Conservation (phyloP, 768 basidiomycete species). For the Leccinum pellstonianum region DNA sequence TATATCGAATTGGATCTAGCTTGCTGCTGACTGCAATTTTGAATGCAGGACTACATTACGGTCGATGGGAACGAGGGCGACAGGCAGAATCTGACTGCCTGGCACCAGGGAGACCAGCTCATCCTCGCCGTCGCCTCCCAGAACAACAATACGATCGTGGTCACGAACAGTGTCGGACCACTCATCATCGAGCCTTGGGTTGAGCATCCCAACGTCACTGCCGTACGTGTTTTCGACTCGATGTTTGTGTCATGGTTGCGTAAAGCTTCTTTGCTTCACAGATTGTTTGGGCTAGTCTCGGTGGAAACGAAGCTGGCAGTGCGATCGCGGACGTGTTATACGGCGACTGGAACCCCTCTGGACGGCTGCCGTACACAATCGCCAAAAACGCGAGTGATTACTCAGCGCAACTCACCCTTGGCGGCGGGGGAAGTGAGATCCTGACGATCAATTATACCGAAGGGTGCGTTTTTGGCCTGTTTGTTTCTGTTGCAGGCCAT, state of each 20-base stretch:
- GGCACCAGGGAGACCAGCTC: slow-evolving; percentile 35
- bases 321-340: slow-evolving; percentile 76
- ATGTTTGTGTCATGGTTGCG: background rate
- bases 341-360: slow-evolving; percentile 74
- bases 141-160: slow-evolving; percentile 76
- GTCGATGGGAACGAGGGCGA: slow-evolving; percentile 53
- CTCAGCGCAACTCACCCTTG: slow-evolving; percentile 38
- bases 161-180: slow-evolving; percentile 77
- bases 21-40: slow-evolving; percentile 2
- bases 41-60: slow-evolving; percentile 44
- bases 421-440: slow-evolving; percentile 29
- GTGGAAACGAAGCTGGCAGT: slow-evolving; percentile 78
- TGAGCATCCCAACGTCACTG: slow-evolving; percentile 70
- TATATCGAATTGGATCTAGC: background rate
- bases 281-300: slow-evolving; percentile 51
- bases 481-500: background rate
- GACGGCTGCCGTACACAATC: slow-evolving; percentile 71
- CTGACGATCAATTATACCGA: slow-evolving; percentile 65
- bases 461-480: slow-evolving; percentile 18
- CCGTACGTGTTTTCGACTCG: slow-evolving; percentile 45
- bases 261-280: slow-evolving; percentile 21
- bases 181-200: slow-evolving; percentile 71
- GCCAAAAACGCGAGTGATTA: slow-evolving; percentile 57
- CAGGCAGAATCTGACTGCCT: slow-evolving; percentile 42
- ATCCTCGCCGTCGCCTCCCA: slow-evolving; percentile 61